Evolutionary conservation across 73 alveolate genomes (phyloP).

Genomic region (Loxodes magnus): DNA sequence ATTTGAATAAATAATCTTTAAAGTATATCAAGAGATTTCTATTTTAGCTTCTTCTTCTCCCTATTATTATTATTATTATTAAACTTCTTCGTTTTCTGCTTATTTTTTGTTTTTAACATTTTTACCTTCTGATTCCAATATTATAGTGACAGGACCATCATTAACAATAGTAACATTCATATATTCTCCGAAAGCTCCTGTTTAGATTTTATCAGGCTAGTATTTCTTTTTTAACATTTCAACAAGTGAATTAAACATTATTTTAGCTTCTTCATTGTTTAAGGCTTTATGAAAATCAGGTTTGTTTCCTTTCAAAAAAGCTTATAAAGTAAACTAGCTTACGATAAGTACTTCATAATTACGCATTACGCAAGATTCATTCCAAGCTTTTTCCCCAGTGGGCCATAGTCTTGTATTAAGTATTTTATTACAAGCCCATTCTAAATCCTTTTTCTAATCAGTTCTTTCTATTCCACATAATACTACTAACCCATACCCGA

Average conservation of each 20-base stretch:
- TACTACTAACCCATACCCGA: constrained; percentile 73
- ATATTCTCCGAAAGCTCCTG: constrained; percentile 86
- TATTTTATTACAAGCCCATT: constrained; percentile 51
- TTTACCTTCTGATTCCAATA: constrained; percentile 43
- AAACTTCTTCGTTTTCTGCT: too few species aligned
- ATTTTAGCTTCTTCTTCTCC: too few species aligned
- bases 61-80: too few species aligned
- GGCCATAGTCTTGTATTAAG: constrained; percentile 64
- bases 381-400: constrained; percentile 61
- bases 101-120: not conserved
- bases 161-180: constrained; percentile 72
- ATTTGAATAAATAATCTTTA: too few species aligned
- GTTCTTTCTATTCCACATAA: constrained; percentile 65
- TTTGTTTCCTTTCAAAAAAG: constrained; percentile 74
- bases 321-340: constrained; percentile 83
- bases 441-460: constrained; percentile 49
- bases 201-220: constrained; percentile 57
- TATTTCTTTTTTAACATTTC: constrained; percentile 49
- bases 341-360: constrained; percentile 64
- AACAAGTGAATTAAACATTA: constrained; percentile 57
- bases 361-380: constrained; percentile 47
- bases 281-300: constrained; percentile 93
- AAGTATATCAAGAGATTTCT: too few species aligned
- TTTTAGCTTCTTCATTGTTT: constrained; percentile 79
- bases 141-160: constrained; percentile 95